A percentile compares a stretch with the other conserved stretches of the same genome.
phyloP scores from a whole-genome alignment of 495 filamentous ascomycete species.

The Penicillium odoratum region DNA sequence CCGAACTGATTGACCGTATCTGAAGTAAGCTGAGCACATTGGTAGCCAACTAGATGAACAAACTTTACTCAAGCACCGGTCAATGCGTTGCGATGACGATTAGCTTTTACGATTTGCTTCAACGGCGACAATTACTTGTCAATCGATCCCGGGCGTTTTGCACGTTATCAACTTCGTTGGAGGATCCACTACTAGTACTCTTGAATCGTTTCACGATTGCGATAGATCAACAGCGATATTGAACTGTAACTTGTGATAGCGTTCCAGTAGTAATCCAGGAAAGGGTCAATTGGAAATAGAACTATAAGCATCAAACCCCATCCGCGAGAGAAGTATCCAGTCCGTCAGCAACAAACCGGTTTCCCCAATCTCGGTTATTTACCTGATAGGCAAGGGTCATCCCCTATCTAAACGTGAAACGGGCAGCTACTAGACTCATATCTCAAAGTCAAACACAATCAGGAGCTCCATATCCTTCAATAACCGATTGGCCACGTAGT shows the following conservation, averaged over 20 bases:
- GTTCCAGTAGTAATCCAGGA: too few relatives aligned
- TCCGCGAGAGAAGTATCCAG: too few relatives aligned
- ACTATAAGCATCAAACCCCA: too few relatives aligned
- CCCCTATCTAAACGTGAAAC: neutral
- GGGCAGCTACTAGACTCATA: neutral
- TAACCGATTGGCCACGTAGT: neutral
- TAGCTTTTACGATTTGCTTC: neutral
- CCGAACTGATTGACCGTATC: neutral
- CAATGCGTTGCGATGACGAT: neutral
- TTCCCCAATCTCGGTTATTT: neutral
- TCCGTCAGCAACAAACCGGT: too few relatives aligned
- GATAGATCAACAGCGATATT: neutral
- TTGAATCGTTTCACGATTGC: neutral
- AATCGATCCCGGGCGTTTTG: neutral
- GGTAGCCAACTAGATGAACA: neutral
- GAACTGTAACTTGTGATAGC: too few relatives aligned
- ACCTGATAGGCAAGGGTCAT: neutral
- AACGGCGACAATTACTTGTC: conserved; percentile 1
- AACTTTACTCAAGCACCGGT: neutral
- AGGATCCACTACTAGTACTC: neutral
- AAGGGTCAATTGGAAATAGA: too few relatives aligned
- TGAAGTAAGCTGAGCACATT: neutral
- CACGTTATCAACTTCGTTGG: neutral
- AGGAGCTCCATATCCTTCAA: neutral
- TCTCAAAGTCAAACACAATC: too few relatives aligned